phyloP scores from a whole-genome alignment of 2,329 filamentous ascomycete genomes.

The Stagonosporopsis chrysanthemi region DNA sequence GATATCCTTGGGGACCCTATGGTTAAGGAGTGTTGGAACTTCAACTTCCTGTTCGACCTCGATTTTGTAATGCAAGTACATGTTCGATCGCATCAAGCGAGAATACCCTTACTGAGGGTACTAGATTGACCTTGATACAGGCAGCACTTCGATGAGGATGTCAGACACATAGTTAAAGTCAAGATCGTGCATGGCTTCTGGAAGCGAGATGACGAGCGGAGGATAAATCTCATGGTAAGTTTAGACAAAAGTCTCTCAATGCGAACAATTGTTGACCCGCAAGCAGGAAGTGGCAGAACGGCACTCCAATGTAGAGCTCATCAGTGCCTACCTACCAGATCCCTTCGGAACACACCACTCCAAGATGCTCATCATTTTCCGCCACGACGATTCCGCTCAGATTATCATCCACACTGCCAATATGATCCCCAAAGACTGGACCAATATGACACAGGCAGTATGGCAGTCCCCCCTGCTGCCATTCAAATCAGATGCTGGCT shows the following conservation, averaged over 20 bases:
- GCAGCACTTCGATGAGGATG: conserved; percentile 64
- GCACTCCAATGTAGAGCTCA: conserved; percentile 73
- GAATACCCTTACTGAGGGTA: neutral
- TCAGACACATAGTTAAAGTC: conserved; percentile 60
- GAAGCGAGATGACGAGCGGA: conserved; percentile 71
- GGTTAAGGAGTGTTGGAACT: conserved; percentile 75
- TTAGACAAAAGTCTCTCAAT: neutral
- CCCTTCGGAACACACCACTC: conserved; percentile 85
- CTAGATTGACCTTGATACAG: conserved; percentile 28
- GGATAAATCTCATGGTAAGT: conserved; percentile 63
- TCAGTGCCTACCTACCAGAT: conserved; percentile 80
- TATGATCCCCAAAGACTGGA: conserved; percentile 88
- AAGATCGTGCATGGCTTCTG: conserved; percentile 71
- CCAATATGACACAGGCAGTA: conserved; percentile 83
- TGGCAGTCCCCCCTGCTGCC: conserved; percentile 80
- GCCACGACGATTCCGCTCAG: conserved; percentile 78
- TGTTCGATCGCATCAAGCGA: too few relatives aligned
- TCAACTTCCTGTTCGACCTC: conserved; percentile 72
- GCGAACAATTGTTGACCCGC: conserved; percentile 13
- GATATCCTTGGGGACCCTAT: conserved; percentile 78
- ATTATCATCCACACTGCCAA: conserved; percentile 89
- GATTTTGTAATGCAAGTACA: conserved; percentile 64
- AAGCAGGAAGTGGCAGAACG: conserved; percentile 66
- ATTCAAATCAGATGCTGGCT: conserved; percentile 30
- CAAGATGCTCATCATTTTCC: conserved; percentile 85